Base-by-base conservation (phyloP, 1,139 yeast species). In the Scheffersomyces insectosa region DNA sequence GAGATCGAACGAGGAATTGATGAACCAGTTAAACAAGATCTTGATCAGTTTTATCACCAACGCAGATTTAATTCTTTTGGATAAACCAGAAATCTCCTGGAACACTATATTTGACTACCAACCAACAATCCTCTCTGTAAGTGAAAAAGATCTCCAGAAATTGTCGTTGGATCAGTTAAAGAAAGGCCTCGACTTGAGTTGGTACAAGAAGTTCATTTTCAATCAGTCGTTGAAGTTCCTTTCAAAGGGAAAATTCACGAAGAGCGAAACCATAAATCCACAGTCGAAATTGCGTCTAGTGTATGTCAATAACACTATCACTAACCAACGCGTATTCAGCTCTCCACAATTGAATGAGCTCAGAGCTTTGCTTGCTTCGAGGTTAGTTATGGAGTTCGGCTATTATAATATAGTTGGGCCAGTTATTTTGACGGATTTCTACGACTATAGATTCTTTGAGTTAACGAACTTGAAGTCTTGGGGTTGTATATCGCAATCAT, bases 371-470 rank as follows among this genome's bases (percentile, higher is more conserved):
- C 59, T 77, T 9, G 79, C 80, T 2, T 54, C 80, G 2, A 67
- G 88, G 46, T 64, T 83, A 0, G 67, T 85, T 0, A 61, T 67
- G 14, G 93, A 86, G 54, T 65, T 73, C 14, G 75, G 76, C 29
- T 63, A 72, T 38, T 62, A 60, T 31, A 72, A 76, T 20, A 62
- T 80, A 1, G 56, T 80, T 41, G 91, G 91, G 0, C 83, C 90
- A 0, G 50, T 85, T 0, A 52, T 84, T 7, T 67, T 73, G 33
- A 79, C 84, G 1, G 87, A 85, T 55, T 66, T 77, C 37, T 84
- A 69, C 51, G 95, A 86, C 51, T 83, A 82, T 54, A 68, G 95
- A 45, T 60, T 76, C 2, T 46, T 47, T n/a, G 40, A 50, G 6
- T 48, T 55, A 0, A 37, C 46, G 2, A 38, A 43, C 7, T 48